These are phyloP conservation scores for Lablab purpureus DNA, from an alignment of 306 rosid species.

Conservation along the genomic window DNA sequence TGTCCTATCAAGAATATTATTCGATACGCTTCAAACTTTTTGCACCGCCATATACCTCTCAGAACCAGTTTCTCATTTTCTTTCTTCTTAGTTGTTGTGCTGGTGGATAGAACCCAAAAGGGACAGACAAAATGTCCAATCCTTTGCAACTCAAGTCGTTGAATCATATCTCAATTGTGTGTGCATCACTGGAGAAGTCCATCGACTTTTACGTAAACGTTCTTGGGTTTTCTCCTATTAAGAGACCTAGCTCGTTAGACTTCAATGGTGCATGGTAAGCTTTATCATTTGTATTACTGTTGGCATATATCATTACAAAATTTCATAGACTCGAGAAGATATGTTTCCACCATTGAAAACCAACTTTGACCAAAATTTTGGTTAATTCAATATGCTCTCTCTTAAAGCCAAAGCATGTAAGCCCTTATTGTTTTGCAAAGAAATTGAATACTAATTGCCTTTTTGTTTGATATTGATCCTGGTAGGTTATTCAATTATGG, in stretches of 20 bases:
- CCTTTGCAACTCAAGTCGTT: slow-evolving; percentile 76
- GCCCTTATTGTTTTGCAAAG: not conserved
- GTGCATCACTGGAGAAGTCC: slow-evolving; percentile 75
- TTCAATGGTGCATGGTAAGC: slow-evolving; percentile 55
- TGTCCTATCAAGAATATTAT: not conserved
- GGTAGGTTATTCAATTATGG: slow-evolving; percentile 79
- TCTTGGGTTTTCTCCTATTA: slow-evolving; percentile 70
- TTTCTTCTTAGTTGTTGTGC: slow-evolving; percentile 2
- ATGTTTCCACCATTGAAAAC: not conserved
- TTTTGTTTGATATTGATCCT: slow-evolving; percentile 29
- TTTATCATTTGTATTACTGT: not conserved
- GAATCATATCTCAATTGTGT: slow-evolving; percentile 79
- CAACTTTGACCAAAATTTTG: not conserved
- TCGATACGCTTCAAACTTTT: not conserved
- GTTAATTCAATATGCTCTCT: not conserved
- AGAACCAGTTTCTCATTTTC: not conserved
- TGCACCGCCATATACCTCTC: slow-evolving; percentile 22
- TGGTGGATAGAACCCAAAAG: not conserved
- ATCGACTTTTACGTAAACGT: slow-evolving; percentile 65
- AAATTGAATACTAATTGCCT: not conserved
- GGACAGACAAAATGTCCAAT: slow-evolving; percentile 47
- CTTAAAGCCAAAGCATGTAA: not conserved
- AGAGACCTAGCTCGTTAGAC: slow-evolving; percentile 48
- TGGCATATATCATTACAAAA: not conserved
- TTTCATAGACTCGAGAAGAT: not conserved